Base-by-base conservation (phyloP, 2,329 filamentous ascomycete species). In the Trichoderma harzianum region DNA sequence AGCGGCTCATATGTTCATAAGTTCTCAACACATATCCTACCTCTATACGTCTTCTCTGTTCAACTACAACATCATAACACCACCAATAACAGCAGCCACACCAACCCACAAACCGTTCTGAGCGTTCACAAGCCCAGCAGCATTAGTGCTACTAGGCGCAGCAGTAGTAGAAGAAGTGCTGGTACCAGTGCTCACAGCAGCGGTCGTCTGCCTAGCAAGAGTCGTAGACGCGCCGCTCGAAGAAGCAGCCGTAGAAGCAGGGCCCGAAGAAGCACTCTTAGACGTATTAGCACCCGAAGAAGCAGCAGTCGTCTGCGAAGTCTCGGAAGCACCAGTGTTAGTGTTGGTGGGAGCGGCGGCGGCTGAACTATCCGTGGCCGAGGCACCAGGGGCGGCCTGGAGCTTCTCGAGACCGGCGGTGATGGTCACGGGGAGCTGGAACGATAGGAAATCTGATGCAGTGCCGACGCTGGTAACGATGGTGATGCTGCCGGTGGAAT, bases 381-480 rank as follows among this genome's bases (percentile, higher is more conserved):
- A 64, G n/a, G 71, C 60, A 36, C 73, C 57, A 32, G 71, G 67
- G 14, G 71, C 28, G 28, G 30, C 73, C 14, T 65, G 65, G 24
- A 84, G 76, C 76, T 82, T 82, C 68, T 83, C 79, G 39, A 78
- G 69, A 5, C 82, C 83, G 18, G 79, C 80, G 24, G 82, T 83
- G 67, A 84, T 73, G 39, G 80, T 81, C 24, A 83, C 78, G 71
- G 81, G 77, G 12, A 74, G 36, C 51, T 78, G 73, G 24, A 70
- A 10, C 0, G 68, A n/a, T 70, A 80, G 77, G n/a, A 72, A 75
- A 7, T 36, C 34, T 16, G 74, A 73, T 6, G 74, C 55, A 14
- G 71, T 63, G 36, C 24, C 70, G 12, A 60, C 39, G 10, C 67
- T 72, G 47, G 43, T 69, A 10, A 60, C 36, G 47, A 32, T 11